Evolutionary conservation across 2,329 filamentous ascomycete genomes (phyloP).

Genomic region (Hypocrella siamensis): DNA sequence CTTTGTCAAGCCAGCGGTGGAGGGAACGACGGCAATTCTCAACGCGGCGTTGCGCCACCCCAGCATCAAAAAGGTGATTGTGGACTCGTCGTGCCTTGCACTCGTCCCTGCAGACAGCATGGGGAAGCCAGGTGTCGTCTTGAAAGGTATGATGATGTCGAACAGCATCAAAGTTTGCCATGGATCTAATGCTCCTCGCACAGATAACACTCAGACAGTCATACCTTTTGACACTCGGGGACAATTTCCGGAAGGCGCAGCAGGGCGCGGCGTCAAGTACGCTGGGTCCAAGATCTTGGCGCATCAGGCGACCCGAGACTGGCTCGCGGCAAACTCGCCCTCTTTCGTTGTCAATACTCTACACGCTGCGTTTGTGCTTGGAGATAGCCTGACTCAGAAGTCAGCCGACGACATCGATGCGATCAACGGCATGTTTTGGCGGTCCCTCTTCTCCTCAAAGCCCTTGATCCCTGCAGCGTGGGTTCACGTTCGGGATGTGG

Average conservation of each 20-base stretch:
- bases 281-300: constrained; percentile 6
- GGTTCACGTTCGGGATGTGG: constrained; percentile 6
- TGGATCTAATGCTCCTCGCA: neutral
- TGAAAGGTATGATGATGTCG: constrained; percentile 2
- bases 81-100: constrained; percentile 6
- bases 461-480: constrained; percentile 2
- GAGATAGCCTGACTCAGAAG: constrained; percentile 6
- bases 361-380: constrained; percentile 6
- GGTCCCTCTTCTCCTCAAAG: constrained; percentile 3
- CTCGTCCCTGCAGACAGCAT: constrained; percentile 4
- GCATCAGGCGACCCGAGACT: constrained; percentile 6
- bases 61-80: constrained; percentile 4
- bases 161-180: neutral
- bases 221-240: constrained; percentile 2
- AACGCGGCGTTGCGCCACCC: constrained; percentile 3
- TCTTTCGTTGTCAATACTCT: constrained; percentile 3
- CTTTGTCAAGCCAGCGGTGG: constrained; percentile 5
- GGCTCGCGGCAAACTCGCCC: constrained; percentile 4
- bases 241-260: constrained; percentile 1
- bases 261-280: constrained; percentile 2
- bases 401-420: constrained; percentile 2
- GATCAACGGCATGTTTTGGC: constrained; percentile 5
- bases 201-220: constrained; percentile 1
- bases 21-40: constrained; percentile 5
- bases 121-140: neutral